phyloP scores from a whole-genome alignment of 139 green algal species.

The Ettlia oleoabundans region DNA sequence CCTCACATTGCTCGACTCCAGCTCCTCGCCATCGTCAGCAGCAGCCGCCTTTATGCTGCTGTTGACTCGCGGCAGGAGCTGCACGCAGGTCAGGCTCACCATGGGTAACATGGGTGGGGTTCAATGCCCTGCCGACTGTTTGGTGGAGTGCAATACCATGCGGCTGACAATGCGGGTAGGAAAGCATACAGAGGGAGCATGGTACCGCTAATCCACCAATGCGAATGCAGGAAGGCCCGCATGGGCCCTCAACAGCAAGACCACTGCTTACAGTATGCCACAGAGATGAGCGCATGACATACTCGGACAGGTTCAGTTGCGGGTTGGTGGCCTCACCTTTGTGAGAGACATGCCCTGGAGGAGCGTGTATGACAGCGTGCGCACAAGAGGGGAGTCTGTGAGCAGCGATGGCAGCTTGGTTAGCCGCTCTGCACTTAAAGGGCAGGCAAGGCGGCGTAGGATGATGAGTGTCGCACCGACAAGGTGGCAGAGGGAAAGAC shows the following conservation, averaged over 20 bases:
- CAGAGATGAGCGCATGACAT: too few relatives aligned
- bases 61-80: slow-evolving; percentile 9
- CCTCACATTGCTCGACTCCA: background rate
- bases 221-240: background rate
- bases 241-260: background rate
- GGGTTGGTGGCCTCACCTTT: background rate
- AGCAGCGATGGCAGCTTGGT: background rate
- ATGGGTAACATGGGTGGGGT: background rate
- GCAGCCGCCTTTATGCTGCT: background rate
- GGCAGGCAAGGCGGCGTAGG: background rate
- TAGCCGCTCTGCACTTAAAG: slow-evolving; percentile 4
- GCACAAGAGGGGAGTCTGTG: slow-evolving; percentile 6
- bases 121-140: too few relatives aligned
- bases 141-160: too few relatives aligned
- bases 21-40: background rate
- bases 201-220: background rate
- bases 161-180: too few relatives aligned
- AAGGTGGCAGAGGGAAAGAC: background rate
- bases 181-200: too few relatives aligned
- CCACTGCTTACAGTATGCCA: too few relatives aligned
- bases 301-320: background rate
- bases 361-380: background rate
- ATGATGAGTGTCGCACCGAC: background rate
- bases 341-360: background rate
- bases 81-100: background rate